phyloP scores from a whole-genome alignment of 768 basidiomycete genomes.

The Mycena epipterygia region DNA sequence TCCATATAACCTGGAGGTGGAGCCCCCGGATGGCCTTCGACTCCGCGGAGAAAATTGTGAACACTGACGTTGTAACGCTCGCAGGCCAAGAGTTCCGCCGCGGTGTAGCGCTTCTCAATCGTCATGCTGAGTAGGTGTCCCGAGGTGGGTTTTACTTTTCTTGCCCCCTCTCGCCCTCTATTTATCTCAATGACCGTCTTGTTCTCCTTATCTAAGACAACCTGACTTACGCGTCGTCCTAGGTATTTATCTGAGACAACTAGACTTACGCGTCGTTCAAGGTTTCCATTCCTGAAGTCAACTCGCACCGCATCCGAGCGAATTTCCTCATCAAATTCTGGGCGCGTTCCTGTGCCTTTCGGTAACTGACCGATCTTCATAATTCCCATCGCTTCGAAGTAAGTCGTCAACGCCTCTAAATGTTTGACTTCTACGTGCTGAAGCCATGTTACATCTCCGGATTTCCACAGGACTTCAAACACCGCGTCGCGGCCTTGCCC shows the following conservation, averaged over 20 bases:
- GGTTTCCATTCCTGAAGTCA: not conserved
- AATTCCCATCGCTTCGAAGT: conserved; percentile 8
- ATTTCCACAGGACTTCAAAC: conserved; percentile 35
- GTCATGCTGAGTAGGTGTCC: not conserved
- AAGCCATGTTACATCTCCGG: conserved; percentile 36
- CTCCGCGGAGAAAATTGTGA: not conserved
- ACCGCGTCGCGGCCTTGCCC: conserved; percentile 23
- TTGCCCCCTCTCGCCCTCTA: not conserved
- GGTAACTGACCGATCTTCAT: not conserved
- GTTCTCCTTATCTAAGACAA: not conserved
- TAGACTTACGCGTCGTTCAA: not conserved
- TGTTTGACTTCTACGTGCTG: conserved; percentile 8
- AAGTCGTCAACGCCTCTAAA: not conserved
- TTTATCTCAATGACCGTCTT: not conserved
- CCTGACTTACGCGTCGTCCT: not conserved
- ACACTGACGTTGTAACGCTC: not conserved
- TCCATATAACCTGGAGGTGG: not conserved
- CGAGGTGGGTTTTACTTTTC: not conserved
- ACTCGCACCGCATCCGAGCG: not conserved
- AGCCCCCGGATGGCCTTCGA: not conserved
- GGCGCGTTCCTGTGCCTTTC: not conserved
- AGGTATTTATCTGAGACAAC: no score
- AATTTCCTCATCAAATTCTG: conserved; percentile 12
- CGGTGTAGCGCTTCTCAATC: not conserved
- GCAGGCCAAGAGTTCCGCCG: not conserved